Evolutionary conservation across 371 early-diverging fungal genomes (phyloP).

Genomic region (Zopfochytrium polystomum): DNA sequence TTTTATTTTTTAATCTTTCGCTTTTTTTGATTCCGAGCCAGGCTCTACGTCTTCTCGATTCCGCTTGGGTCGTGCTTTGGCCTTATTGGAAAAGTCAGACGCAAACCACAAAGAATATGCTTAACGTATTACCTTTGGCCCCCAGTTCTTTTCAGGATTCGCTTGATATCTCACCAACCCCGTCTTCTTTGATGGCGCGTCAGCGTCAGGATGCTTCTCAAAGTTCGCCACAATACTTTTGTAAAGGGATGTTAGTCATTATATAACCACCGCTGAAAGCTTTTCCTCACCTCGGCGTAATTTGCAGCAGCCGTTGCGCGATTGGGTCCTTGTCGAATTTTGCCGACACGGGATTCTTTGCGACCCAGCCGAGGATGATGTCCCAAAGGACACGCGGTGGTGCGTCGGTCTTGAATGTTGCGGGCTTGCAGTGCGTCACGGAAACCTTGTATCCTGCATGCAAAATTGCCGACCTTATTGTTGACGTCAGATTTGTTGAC

Average conservation of each 20-base stretch:
- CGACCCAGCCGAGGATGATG: constrained; percentile 75
- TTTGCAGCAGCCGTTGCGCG: constrained; percentile 62
- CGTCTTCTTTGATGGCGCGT: constrained; percentile 69
- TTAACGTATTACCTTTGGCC: constrained; percentile 84
- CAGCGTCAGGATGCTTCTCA: constrained; percentile 64
- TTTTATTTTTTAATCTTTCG: no score
- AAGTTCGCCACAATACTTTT: constrained; percentile 62
- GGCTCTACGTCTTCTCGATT: no score
- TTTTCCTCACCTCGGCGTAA: constrained; percentile 52
- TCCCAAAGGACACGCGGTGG: constrained; percentile 91
- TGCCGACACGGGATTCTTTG: constrained; percentile 61
- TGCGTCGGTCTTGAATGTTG: constrained; percentile 94
- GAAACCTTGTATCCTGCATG: constrained; percentile 92
- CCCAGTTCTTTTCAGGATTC: constrained; percentile 94
- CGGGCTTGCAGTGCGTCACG: constrained; percentile 80
- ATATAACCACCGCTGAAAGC: neutral
- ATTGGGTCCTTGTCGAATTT: constrained; percentile 60
- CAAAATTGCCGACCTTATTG: constrained; percentile 79
- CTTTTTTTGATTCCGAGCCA: no score
- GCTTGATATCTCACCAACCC: constrained; percentile 87
- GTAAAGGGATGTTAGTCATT: neutral
- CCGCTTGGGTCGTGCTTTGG: no score
- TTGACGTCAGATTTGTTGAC: neutral
- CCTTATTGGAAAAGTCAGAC: no score
- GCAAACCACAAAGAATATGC: no score